These are phyloP conservation scores for Populus hybrid DNA, from an alignment of 441 rosid species.

Conservation along the genomic window DNA sequence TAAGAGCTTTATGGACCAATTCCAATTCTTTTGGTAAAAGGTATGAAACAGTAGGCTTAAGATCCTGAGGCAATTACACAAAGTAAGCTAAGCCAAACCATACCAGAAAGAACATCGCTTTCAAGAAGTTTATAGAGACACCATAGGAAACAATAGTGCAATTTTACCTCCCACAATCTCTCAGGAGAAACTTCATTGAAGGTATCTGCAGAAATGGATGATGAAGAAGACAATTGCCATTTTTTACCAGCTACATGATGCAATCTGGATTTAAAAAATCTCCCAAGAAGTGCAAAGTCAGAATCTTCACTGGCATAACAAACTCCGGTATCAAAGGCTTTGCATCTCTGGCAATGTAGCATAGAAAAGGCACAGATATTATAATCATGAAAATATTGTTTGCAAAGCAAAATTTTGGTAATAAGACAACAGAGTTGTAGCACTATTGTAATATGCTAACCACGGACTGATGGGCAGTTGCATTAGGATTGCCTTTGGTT, in stretches of 20 bases:
- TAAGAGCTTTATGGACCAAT: constrained; percentile 71
- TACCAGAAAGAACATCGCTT: constrained; percentile 8
- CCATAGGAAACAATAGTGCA: constrained; percentile 5
- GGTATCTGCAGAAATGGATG: constrained; percentile 42
- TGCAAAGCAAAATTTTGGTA: neutral
- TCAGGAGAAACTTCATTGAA: constrained; percentile 56
- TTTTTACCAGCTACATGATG: constrained; percentile 43
- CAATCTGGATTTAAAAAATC: constrained; percentile 40
- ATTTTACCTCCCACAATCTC: constrained; percentile 91
- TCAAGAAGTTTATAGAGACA: constrained; percentile 11
- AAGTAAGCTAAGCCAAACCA: constrained; percentile 22
- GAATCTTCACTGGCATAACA: constrained; percentile 38
- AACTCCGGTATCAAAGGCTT: constrained; percentile 38
- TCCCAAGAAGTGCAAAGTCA: constrained; percentile 36
- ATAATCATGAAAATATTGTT: constrained; percentile 5
- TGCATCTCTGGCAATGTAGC: constrained; percentile 49
- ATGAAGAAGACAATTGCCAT: constrained; percentile 55
- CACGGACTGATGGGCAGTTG: neutral
- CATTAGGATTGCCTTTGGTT: neutral
- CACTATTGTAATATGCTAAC: neutral
- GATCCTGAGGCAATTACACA: constrained; percentile 52
- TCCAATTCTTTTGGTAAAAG: constrained; percentile 83
- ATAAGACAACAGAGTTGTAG: neutral
- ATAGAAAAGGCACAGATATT: constrained; percentile 17
- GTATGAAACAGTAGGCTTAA: constrained; percentile 72